Evolutionary conservation across 78 protist genomes (phyloP), one percentile per base, ranked within the genome.

Genomic region (Dictyostelium intermedium): DNA sequence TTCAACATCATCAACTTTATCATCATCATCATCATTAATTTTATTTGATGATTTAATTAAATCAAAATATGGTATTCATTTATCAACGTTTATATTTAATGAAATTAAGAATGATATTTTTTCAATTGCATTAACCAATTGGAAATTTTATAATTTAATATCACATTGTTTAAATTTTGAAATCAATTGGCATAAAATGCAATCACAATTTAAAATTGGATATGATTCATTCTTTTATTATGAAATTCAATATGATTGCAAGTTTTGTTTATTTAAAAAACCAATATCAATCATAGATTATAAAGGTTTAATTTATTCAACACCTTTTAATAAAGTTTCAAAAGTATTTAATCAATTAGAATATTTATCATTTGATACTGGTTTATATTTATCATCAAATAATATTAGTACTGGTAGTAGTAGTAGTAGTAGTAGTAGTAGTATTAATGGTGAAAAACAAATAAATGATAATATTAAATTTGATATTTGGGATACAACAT

Each of bases 141-240:
- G 73, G 73, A n/a, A 63, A 63, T 63, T 63, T 63, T 63, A 25
- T n/a, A 63, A 63, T 63, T n/a, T 63, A 8, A n/a, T 63, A 25
- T 63, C 73, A 23, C 73, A 63, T 63, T 63, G 73, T 63, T 63
- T 63, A 63, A 63, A 63, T 63, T 27, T 25, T 63, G 73, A 63
- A 63, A 63, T 63, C 7, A 63, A 63, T n/a, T 63, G 73, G 73
- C 73, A 63, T n/a, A 63, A 63, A 63, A 63, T 63, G 32, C 27
- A 63, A 63, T 63, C 73, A n/a, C 27, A 63, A 63, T 63, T 63
- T 63, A 63, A n/a, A 63, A 63, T 63, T n/a, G 73, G 73, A 25
- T 25, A 63, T 63, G 73, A 63, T n/a, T 63, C 73, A 63, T 63
- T 63, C 16, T 63, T 63, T 63, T 27, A 63, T 25, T 63, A 63